A percentile compares a stretch with the other conserved stretches of the same genome.
phyloP scores from a whole-genome alignment of 2,329 filamentous ascomycete genomes.

The Sordariomycetes sp. region DNA sequence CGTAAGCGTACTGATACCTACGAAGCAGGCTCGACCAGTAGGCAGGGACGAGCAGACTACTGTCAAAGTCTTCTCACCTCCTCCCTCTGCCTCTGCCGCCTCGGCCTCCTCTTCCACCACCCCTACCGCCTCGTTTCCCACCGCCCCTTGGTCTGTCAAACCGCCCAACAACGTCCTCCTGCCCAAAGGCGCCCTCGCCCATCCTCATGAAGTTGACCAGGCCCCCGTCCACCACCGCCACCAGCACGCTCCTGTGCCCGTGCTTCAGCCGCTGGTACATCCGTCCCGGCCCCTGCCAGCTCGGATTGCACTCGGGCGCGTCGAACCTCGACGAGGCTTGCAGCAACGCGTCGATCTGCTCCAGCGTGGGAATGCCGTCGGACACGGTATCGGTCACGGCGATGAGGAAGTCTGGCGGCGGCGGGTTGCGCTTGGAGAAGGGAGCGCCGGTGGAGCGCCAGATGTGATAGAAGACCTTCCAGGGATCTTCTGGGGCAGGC shows the following conservation, averaged over 20 bases:
- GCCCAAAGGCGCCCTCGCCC: slow-evolving; percentile 69
- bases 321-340: slow-evolving; percentile 65
- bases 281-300: slow-evolving; percentile 30
- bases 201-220: slow-evolving; percentile 82
- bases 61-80: too few species aligned
- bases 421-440: slow-evolving; percentile 74
- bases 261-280: slow-evolving; percentile 76
- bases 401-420: slow-evolving; percentile 73
- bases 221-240: slow-evolving; percentile 85
- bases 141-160: slow-evolving; percentile 32
- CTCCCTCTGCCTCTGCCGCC: slow-evolving; percentile 16
- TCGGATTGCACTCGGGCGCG: slow-evolving; percentile 47
- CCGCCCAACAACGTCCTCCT: slow-evolving; percentile 62
- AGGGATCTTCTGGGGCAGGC: slow-evolving; percentile 36
- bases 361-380: slow-evolving; percentile 61
- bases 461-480: slow-evolving; percentile 68
- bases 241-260: slow-evolving; percentile 71
- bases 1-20: too few species aligned
- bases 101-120: slow-evolving; percentile 29
- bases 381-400: slow-evolving; percentile 71
- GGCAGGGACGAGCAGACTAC: too few species aligned
- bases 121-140: slow-evolving; percentile 30
- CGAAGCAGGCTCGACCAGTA: too few species aligned
- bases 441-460: slow-evolving; percentile 57
- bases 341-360: slow-evolving; percentile 62